Conservation (phyloP, 352 stramenopile genomes). For the Aphanomyces invadans region DNA sequence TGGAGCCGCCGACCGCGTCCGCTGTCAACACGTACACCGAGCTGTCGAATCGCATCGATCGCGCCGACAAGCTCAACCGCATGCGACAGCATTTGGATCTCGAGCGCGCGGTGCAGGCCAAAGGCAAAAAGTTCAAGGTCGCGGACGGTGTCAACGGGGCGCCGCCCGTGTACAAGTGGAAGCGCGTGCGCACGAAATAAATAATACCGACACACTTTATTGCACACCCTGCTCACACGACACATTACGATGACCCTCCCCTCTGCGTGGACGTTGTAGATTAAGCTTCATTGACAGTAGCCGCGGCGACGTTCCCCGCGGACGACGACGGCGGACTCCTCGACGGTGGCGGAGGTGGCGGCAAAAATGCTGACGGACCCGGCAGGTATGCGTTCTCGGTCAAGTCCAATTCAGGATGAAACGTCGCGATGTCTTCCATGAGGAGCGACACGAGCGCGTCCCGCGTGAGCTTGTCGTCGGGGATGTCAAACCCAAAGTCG, state of each 20-base stretch:
- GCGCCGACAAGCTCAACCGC: constrained; percentile 56
- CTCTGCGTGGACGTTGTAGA: no score
- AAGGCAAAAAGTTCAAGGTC: constrained; percentile 81
- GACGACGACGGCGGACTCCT: constrained; percentile 28
- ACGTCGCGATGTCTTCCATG: constrained; percentile 53
- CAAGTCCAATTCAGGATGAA: constrained; percentile 32
- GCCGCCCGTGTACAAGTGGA: constrained; percentile 83
- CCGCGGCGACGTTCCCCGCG: background rate
- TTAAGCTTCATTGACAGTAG: constrained; percentile 26
- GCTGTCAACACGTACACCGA: constrained; percentile 63
- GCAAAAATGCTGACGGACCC: constrained; percentile 12
- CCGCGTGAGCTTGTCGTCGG: constrained; percentile 54
- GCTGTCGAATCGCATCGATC: constrained; percentile 54
- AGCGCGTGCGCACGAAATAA: constrained; percentile 82
- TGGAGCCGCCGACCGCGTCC: constrained; percentile 34
- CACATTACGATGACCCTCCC: no score
- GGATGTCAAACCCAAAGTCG: constrained; percentile 61
- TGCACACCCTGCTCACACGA: no score
- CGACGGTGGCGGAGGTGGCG: constrained; percentile 26
- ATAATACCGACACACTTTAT: constrained; percentile 13
- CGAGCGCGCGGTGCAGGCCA: constrained; percentile 73
- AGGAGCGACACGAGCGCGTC: constrained; percentile 50
- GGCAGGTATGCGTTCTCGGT: constrained; percentile 23
- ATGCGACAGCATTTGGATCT: constrained; percentile 73
- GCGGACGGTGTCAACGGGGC: constrained; percentile 49